These are phyloP conservation scores for Metschnikowia santaceciliae DNA, from an alignment of 805 yeast genomes.

Conservation along the genomic window DNA sequence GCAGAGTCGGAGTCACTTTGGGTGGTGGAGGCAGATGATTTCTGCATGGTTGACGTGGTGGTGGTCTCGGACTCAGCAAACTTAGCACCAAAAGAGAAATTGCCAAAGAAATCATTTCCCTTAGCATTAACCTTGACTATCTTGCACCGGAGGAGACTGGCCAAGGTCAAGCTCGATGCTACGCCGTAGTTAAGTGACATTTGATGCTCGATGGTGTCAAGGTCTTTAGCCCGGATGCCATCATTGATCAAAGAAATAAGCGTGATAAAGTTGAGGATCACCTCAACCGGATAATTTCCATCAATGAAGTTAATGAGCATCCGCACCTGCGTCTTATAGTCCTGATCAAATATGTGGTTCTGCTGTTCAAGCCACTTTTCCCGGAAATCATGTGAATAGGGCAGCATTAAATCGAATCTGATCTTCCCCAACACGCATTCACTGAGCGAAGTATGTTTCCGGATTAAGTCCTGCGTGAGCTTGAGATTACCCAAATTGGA, in stretches of 20 bases:
- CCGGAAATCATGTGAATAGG: conserved; percentile 29
- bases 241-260: conserved; percentile 59
- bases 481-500: conserved; percentile 65
- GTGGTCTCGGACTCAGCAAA: conserved; percentile 14
- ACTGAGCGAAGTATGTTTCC: conserved; percentile 71
- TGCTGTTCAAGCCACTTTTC: conserved; percentile 55
- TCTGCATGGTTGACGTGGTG: conserved; percentile 10
- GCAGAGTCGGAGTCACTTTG: not conserved
- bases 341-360: conserved; percentile 58
- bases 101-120: conserved; percentile 23
- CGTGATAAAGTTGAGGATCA: conserved; percentile 51
- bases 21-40: conserved; percentile 1
- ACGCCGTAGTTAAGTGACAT: conserved; percentile 65
- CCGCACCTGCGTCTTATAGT: conserved; percentile 30
- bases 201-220: conserved; percentile 49
- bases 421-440: conserved; percentile 55
- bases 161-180: conserved; percentile 43
- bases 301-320: conserved; percentile 37
- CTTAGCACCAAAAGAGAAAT: conserved; percentile 15
- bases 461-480: conserved; percentile 59
- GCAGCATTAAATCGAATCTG: conserved; percentile 19
- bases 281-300: conserved; percentile 31
- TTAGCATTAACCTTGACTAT: conserved; percentile 35
- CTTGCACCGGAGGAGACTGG: conserved; percentile 46
- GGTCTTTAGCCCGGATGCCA: conserved; percentile 67